Base-by-base conservation (phyloP, 306 rosid species). In the Vicia faba region DNA sequence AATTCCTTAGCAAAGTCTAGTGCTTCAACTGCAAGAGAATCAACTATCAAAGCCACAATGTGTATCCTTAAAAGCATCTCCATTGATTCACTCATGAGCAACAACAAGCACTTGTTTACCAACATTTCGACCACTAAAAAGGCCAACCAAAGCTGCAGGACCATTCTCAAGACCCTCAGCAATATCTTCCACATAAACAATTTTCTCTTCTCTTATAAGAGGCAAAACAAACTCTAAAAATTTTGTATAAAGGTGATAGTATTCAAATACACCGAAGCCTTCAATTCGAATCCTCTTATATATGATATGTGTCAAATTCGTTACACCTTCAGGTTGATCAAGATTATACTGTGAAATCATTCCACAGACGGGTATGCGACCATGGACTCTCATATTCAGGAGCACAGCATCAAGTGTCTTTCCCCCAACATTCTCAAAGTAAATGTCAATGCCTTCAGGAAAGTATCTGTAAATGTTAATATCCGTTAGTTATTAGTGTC, bases 341-440 rank as follows among this genome's bases (percentile, higher is more conserved):
- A 79, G 84, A 65, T 70, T 70, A 11, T 75, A 70, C 67, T 80
- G 78, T 11, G 80, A 80, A 45, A 80, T 1, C 84, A 80, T 80
- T 66, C 84, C 84, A 25, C 80, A 80, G 0, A 58, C 41, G 0
- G 67, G 55, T 31, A 80, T 80, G 44, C 78, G 74, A 0, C 80
- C 71, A 16, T 60, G 62, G 2, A 13, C 1, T 70, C 66, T 65
- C 77, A 80, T 80, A 10, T 80, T 80, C 26, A 4, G 4, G 0
- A 80, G 78, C 10, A 70, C 78, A 4, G 68, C 78, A 65, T 80
- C 84, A 33, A 80, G 80, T 64, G 67, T 75, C 61, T 75, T 75
- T 1, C 80, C 75, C 1, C 80, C 80, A 41, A 75, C 75, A 69
- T 75, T 75, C 66, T 75, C 75, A 44, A 61, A 75, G 66, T 75